Conservation (phyloP, 2,329 filamentous ascomycete genomes). For the Verticillium longisporum region DNA sequence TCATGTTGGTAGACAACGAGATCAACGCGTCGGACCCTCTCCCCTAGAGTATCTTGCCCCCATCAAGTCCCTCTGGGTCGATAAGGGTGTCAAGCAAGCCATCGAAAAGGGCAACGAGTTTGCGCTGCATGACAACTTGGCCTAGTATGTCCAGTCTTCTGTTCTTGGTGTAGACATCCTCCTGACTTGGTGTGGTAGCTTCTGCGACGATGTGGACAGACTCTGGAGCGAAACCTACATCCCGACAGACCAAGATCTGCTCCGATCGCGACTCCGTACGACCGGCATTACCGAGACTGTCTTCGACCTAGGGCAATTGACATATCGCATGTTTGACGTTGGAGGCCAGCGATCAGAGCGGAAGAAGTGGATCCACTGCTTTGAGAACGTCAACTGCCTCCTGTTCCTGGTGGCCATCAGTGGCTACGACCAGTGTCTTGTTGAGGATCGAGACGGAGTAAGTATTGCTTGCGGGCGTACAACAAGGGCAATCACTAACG, state of each 20-base stretch:
- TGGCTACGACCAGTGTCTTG: constrained; percentile 91
- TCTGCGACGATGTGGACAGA: constrained; percentile 72
- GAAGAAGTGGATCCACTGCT: constrained; percentile 97
- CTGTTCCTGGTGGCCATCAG: constrained; percentile 93
- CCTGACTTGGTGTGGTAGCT: constrained; percentile 44
- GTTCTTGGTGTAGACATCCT: not conserved
- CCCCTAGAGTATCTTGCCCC: constrained; percentile 68
- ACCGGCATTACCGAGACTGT: constrained; percentile 95
- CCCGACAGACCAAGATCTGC: constrained; percentile 88
- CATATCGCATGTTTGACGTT: constrained; percentile 95
- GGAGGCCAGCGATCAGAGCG: constrained; percentile 87
- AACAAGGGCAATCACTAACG: not conserved
- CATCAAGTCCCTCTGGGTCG: constrained; percentile 77
- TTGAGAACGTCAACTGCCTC: constrained; percentile 87
- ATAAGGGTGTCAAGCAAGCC: constrained; percentile 77
- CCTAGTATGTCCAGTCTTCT: constrained; percentile 60
- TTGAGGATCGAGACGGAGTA: constrained; percentile 94
- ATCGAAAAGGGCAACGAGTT: constrained; percentile 94
- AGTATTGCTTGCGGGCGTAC: constrained; percentile 26
- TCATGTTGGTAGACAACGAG: constrained; percentile 74
- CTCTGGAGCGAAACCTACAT: constrained; percentile 73
- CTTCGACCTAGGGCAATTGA: constrained; percentile 85
- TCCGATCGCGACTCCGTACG: constrained; percentile 82
- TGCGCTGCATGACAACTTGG: constrained; percentile 89
- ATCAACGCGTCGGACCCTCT: constrained; percentile 76